These are phyloP conservation scores for Aquanectria penicillioides DNA, from an alignment of 2,329 filamentous ascomycete species.

Conservation along the genomic window DNA sequence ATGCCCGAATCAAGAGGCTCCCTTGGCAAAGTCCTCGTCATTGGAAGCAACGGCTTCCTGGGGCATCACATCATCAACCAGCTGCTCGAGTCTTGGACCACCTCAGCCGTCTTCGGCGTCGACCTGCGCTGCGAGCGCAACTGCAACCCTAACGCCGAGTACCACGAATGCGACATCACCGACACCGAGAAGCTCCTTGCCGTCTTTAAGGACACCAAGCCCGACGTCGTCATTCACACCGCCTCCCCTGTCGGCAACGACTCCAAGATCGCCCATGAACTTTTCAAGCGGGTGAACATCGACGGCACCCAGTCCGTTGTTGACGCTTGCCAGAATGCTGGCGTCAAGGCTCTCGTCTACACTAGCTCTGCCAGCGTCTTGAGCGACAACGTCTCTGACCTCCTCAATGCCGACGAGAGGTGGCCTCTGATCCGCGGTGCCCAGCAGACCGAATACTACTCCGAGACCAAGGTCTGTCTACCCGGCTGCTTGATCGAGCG, in stretches of 20 bases:
- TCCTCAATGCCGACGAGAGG: conserved; percentile 85
- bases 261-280: conserved; percentile 63
- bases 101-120: conserved; percentile 71
- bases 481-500: too few species aligned
- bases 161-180: conserved; percentile 83
- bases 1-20: conserved; percentile 45
- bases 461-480: conserved; percentile 81
- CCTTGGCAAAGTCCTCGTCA: conserved; percentile 78
- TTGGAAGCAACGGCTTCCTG: conserved; percentile 86
- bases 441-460: conserved; percentile 83
- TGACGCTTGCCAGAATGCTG: conserved; percentile 74
- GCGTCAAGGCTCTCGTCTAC: conserved; percentile 86
- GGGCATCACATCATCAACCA: conserved; percentile 84
- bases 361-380: conserved; percentile 90
- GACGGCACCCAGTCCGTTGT: conserved; percentile 84
- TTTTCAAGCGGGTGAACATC: conserved; percentile 87
- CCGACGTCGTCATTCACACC: conserved; percentile 90
- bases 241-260: conserved; percentile 75
- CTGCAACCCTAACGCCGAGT: conserved; percentile 67
- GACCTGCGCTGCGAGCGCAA: conserved; percentile 79
- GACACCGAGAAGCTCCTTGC: conserved; percentile 67
- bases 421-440: conserved; percentile 80
- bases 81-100: conserved; percentile 65
- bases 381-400: conserved; percentile 81
- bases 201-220: conserved; percentile 73